phyloP scores from a whole-genome alignment of 176 grass and related monocot genomes.

The Bolboschoenus planiculmis region DNA sequence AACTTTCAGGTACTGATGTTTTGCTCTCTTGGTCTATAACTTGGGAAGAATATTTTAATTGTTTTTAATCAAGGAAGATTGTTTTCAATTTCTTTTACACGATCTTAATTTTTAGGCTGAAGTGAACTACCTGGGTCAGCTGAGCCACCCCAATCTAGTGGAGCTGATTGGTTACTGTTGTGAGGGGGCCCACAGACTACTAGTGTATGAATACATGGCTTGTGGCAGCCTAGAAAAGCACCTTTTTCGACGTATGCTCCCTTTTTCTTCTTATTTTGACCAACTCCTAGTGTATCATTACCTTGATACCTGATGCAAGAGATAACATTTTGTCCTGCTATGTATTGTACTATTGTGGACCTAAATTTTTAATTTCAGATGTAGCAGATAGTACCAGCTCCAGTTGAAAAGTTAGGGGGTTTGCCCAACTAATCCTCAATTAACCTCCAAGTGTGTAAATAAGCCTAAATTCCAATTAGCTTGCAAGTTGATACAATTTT shows the following conservation, averaged over 20 bases:
- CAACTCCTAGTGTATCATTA: background rate
- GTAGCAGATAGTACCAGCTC: background rate
- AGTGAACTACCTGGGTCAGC: slow-evolving; percentile 93
- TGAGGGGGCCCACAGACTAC: slow-evolving; percentile 74
- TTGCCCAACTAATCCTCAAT: background rate
- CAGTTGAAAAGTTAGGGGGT: background rate
- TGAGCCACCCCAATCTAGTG: slow-evolving; percentile 89
- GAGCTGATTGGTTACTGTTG: slow-evolving; percentile 97
- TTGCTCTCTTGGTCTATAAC: background rate
- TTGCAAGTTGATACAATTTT: background rate
- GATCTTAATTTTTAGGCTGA: slow-evolving; percentile 65
- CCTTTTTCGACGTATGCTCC: slow-evolving; percentile 78
- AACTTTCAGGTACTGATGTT: background rate
- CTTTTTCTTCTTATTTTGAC: slow-evolving; percentile 12
- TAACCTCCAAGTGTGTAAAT: background rate
- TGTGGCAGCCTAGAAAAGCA: slow-evolving; percentile 91
- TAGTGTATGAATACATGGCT: slow-evolving; percentile 97
- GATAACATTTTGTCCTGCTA: background rate
- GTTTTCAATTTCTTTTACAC: background rate
- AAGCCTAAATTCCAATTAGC: background rate
- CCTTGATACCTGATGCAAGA: background rate
- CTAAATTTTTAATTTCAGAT: background rate
- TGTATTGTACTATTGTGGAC: background rate
- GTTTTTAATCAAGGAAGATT: slow-evolving; percentile 8
- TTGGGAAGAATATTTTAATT: background rate